These are phyloP conservation scores for Podospora pseudopauciseta DNA, from an alignment of 495 filamentous ascomycete species.

Conservation along the genomic window DNA sequence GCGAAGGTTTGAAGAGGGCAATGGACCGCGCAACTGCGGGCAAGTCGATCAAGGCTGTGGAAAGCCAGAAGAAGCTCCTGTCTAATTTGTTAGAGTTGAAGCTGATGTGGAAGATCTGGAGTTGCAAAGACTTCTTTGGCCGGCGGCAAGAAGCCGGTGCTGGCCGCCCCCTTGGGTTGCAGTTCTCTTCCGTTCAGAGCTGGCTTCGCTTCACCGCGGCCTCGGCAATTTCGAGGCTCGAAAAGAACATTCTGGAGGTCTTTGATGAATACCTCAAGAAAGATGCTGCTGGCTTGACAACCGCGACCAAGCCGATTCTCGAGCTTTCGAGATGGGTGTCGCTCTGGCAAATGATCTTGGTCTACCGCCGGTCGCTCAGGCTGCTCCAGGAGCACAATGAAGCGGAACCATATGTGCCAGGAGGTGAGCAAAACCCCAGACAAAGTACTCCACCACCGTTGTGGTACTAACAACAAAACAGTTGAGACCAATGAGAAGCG, in stretches of 20 bases:
- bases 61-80: conserved; percentile 11
- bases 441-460: not conserved
- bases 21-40: not conserved
- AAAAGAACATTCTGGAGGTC: conserved; percentile 17
- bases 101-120: conserved; percentile 28
- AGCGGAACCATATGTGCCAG: conserved; percentile 12
- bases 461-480: not conserved
- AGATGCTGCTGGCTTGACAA: not conserved
- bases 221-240: conserved; percentile 23
- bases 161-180: not conserved
- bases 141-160: not conserved
- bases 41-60: not conserved
- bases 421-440: conserved; percentile 13
- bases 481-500: conserved; percentile 6
- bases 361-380: conserved; percentile 25
- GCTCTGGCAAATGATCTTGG: conserved; percentile 29
- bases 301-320: not conserved
- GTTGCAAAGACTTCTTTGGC: conserved; percentile 20
- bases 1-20: not conserved
- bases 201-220: conserved; percentile 20
- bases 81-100: conserved; percentile 22
- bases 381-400: conserved; percentile 16
- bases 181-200: conserved; percentile 16
- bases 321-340: conserved; percentile 22
- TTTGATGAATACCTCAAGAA: conserved; percentile 19